Evolutionary conservation across 2,329 filamentous ascomycete genomes (phyloP), one percentile per base, ranked within the genome.

Genomic region (Triangularia setosa): DNA sequence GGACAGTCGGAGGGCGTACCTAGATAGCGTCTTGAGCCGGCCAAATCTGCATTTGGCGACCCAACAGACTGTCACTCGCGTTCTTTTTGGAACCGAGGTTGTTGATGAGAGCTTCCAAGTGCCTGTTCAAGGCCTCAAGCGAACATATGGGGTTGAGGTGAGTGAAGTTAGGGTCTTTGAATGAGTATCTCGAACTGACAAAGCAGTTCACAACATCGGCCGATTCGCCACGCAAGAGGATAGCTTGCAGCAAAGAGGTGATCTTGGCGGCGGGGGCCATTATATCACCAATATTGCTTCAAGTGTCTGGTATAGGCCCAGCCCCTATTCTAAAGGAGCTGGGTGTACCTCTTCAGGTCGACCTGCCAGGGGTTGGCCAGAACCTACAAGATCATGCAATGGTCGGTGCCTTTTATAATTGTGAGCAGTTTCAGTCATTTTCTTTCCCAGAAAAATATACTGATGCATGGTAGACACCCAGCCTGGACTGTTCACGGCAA

Each of bases 291-390:
- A 79, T 82, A 61, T 75, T 85, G 2, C 78, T 85, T 3, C 81
- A 83, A 71, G 75, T 84, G 0, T 83, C 80, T 48, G 83, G 83
- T 7, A 75, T 85, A 28, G 82, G 82, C 0, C 78, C 80, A 0
- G 73, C 73, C 0, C 70, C 72, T 0, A 76, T 80, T 9, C 74
- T 86, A 1, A 54, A 76, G 2, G 72, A 75, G 14, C 76, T 81
- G 52, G 70, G 78, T 11, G 84, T 85, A 21, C 70, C 77, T 0
- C 69, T 83, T 0, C 64, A 84, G 0, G 75, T 76, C 1, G 76
- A 82, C 40, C 76, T 81, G 0, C 78, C 79, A 0, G 82, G 82
- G 0, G 83, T 85, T 1, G 84, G 82, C 3, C 76, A 83, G 67
- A 82, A 83, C 61, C 74, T 85, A 64, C 77, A 77, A 64, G 82